Percentiles rank a stretch among this genome's conserved stretches.
Conservation (phyloP, 441 rosid genomes). For the Adansonia madagascariensis region DNA sequence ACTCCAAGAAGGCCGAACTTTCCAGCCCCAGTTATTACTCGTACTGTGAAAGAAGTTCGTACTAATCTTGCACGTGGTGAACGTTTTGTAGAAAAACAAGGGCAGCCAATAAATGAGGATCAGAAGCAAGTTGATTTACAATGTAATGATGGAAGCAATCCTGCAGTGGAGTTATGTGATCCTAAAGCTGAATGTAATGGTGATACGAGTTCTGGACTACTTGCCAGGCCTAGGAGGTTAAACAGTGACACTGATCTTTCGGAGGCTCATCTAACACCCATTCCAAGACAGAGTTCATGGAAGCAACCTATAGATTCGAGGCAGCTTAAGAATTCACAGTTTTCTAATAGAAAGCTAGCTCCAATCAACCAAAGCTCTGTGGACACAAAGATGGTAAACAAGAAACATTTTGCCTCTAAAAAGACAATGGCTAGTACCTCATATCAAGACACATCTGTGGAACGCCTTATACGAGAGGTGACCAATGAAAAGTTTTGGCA, state of each 20-base stretch:
- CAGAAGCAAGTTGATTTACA: slow-evolving; percentile 59
- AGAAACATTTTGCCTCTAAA: slow-evolving; percentile 68
- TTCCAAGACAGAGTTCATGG: slow-evolving; percentile 86
- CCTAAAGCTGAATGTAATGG: slow-evolving; percentile 70
- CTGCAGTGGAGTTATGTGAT: slow-evolving; percentile 48
- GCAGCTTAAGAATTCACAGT: slow-evolving; percentile 52
- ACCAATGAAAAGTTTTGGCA: slow-evolving; percentile 95
- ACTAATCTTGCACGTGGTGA: slow-evolving; percentile 50
- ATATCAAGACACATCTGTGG: slow-evolving; percentile 96
- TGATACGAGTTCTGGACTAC: slow-evolving; percentile 53
- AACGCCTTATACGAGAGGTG: slow-evolving; percentile 96
- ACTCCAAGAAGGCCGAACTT: slow-evolving; percentile 82
- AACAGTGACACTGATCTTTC: slow-evolving; percentile 60
- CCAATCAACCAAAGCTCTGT: slow-evolving; percentile 53
- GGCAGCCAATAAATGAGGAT: slow-evolving; percentile 52
- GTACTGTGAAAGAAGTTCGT: slow-evolving; percentile 81
- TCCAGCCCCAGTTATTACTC: slow-evolving; percentile 60
- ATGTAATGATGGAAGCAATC: slow-evolving; percentile 52
- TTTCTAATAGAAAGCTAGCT: slow-evolving; percentile 60
- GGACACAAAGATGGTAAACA: slow-evolving; percentile 70
- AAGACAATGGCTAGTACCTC: slow-evolving; percentile 51
- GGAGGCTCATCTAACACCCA: slow-evolving; percentile 53
- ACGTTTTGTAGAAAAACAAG: slow-evolving; percentile 55
- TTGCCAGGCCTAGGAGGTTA: slow-evolving; percentile 60
- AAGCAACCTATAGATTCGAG: slow-evolving; percentile 74